phyloP scores from a whole-genome alignment of 805 yeast genomes.

The Ogataea saltuana region DNA sequence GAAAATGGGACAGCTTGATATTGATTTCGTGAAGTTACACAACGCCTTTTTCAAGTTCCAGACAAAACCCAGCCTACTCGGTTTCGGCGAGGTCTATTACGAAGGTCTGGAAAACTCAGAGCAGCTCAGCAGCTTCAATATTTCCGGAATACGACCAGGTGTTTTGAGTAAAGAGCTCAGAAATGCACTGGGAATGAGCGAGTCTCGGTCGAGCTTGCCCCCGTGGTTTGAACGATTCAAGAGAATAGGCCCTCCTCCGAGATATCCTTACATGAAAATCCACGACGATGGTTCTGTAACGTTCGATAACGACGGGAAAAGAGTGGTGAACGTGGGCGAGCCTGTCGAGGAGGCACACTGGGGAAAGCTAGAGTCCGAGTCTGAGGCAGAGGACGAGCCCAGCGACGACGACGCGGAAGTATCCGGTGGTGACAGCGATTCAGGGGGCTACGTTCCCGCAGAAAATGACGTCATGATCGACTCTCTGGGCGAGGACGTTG shows the following conservation, averaged over 20 bases:
- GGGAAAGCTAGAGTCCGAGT: slow-evolving; percentile 36
- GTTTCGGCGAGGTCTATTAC: slow-evolving; percentile 74
- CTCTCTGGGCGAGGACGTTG: slow-evolving; percentile 28
- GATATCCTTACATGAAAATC: slow-evolving; percentile 66
- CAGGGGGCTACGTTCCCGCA: slow-evolving; percentile 28
- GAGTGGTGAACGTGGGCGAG: slow-evolving; percentile 23
- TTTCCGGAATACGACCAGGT: slow-evolving; percentile 56
- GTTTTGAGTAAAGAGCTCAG: slow-evolving; percentile 59
- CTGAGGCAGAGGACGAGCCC: slow-evolving; percentile 38
- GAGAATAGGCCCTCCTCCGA: slow-evolving; percentile 78
- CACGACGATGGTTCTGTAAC: slow-evolving; percentile 36
- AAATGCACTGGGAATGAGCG: slow-evolving; percentile 66
- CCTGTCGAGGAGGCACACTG: slow-evolving; percentile 32
- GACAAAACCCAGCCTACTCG: slow-evolving; percentile 64
- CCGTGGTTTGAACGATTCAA: slow-evolving; percentile 82
- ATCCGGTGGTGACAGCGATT: slow-evolving; percentile 33
- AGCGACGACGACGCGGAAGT: slow-evolving; percentile 33
- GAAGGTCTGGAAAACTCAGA: slow-evolving; percentile 58
- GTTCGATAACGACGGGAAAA: slow-evolving; percentile 24
- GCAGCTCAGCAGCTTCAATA: slow-evolving; percentile 39
- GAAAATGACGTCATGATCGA: slow-evolving; percentile 32
- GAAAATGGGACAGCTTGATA: slow-evolving; percentile 79
- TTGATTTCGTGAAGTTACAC: slow-evolving; percentile 78
- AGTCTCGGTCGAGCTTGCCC: slow-evolving; percentile 47
- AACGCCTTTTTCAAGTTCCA: slow-evolving; percentile 87